phyloP scores from a whole-genome alignment of 192 early-diverging fungal genomes.

The Globomyces pollinis-pini region DNA sequence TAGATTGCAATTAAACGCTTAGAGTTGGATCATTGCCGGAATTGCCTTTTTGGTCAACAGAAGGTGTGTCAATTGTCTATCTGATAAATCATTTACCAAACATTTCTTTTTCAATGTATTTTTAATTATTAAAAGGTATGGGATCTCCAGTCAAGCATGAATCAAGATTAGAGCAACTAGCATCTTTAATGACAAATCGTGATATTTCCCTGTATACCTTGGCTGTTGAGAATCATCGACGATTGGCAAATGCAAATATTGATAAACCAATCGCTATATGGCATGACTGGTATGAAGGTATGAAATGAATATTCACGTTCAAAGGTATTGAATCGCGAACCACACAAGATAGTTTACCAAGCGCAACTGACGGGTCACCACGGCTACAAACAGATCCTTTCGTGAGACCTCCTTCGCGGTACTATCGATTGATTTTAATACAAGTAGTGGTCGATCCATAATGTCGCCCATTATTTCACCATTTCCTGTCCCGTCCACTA shows the following conservation, averaged over 20 bases:
- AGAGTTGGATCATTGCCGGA: slow-evolving; percentile 1
- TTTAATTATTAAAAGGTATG: no score
- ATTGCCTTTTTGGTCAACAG: neutral
- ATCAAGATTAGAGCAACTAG: slow-evolving; percentile 9
- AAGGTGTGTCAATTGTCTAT: neutral
- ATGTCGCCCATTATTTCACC: slow-evolving; percentile 6
- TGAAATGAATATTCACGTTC: neutral
- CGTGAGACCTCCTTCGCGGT: neutral
- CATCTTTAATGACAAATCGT: neutral
- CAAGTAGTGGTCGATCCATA: neutral
- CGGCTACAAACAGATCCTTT: neutral
- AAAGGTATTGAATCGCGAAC: neutral
- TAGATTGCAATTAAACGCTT: neutral
- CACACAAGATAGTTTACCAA: no score
- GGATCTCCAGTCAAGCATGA: neutral
- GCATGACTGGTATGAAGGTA: slow-evolving; percentile 10
- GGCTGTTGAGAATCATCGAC: slow-evolving; percentile 1
- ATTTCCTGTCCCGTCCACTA: neutral
- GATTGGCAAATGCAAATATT: slow-evolving; percentile 3
- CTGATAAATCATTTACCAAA: neutral
- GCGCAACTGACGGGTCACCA: neutral
- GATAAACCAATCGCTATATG: slow-evolving; percentile 5
- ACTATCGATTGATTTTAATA: no score
- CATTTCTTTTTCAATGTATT: neutral
- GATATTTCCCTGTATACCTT: slow-evolving; percentile 6